Evolutionary conservation across 495 filamentous ascomycete genomes (phyloP), one percentile per base, ranked within the genome.

Genomic region (Aspergillus diversus): DNA sequence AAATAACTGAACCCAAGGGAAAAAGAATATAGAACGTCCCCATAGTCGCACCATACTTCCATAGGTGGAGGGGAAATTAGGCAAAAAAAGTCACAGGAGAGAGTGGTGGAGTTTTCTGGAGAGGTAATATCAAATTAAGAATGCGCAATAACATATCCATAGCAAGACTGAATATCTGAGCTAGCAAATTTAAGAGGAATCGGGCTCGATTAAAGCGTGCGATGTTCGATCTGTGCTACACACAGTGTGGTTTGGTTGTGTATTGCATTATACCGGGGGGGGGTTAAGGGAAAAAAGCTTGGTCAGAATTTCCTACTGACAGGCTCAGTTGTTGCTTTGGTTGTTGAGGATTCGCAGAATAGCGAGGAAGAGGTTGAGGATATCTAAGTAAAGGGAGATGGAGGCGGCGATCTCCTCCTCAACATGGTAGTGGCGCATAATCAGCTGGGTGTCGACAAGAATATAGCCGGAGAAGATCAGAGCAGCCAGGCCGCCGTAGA

Each of bases 371-470:
- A 99, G 77, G 80, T 99, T 99, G 79, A 99, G 89, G 67, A 99
- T 87, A 75, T 99, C 95, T 46, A 99, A 80, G 73, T 99, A 99
- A 52, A 99, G 84, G 70, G 90, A 91, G 72, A 99, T 97, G 1
- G 93, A 89, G 54, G 95, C 95, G 0, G 93, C 93, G 73, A 99
- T 97, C 83, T 99, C 95, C 84, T 99, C 95, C 78, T 99, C 95
- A 56, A 96, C 92, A 71, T 99, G 96, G 69, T 96, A 93, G 73
- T 95, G 91, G 63, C 92, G 86, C 86, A 99, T 88, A 33, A 99
- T 87, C 54, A 99, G 78, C 83, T 98, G 94, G 3, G 95, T 99
- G 73, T 99, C 95, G 17, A 98, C 92, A 5, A 99, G 82, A 63
- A 98, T 94, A 74, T 98, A 99, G 0, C 83, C 94, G 37, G 86